phyloP scores from a whole-genome alignment of 2,329 filamentous ascomycete species.

The Xylariomycetidae sp. region DNA sequence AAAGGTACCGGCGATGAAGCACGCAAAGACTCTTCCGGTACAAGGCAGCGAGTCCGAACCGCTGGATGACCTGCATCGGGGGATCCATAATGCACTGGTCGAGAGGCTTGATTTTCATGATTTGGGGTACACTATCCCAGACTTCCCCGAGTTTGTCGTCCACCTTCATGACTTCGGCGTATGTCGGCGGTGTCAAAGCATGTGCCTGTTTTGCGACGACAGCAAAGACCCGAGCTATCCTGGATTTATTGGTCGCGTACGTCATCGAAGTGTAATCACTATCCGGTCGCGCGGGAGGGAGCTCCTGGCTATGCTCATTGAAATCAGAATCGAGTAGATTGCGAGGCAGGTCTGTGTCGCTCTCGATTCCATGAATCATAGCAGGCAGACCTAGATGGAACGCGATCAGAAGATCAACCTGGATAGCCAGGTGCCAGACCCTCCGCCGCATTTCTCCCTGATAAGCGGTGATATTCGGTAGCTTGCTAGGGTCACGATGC shows the following conservation, averaged over 20 bases:
- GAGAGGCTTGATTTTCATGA: constrained; percentile 45
- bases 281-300: constrained; percentile 54
- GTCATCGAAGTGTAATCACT: constrained; percentile 56
- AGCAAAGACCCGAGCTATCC: constrained; percentile 43
- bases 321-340: constrained; percentile 66
- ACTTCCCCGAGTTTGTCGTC: constrained; percentile 41
- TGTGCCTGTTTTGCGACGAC: constrained; percentile 48
- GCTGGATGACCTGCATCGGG: constrained; percentile 43
- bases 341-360: constrained; percentile 55
- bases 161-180: constrained; percentile 44
- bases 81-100: constrained; percentile 45
- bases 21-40: constrained; percentile 54
- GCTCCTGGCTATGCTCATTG: constrained; percentile 44
- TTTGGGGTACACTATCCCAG: constrained; percentile 41
- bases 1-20: constrained; percentile 49
- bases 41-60: constrained; percentile 47
- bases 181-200: constrained; percentile 40
- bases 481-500: constrained; percentile 50
- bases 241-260: constrained; percentile 49
- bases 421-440: constrained; percentile 49
- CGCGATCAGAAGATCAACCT: constrained; percentile 60
- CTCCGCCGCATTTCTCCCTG: constrained; percentile 51
- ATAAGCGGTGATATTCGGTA: constrained; percentile 46
- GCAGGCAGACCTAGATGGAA: constrained; percentile 65
- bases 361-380: constrained; percentile 60